These are phyloP conservation scores for Candida palmyrensis DNA, from an alignment of 805 yeast species.

Conservation along the genomic window DNA sequence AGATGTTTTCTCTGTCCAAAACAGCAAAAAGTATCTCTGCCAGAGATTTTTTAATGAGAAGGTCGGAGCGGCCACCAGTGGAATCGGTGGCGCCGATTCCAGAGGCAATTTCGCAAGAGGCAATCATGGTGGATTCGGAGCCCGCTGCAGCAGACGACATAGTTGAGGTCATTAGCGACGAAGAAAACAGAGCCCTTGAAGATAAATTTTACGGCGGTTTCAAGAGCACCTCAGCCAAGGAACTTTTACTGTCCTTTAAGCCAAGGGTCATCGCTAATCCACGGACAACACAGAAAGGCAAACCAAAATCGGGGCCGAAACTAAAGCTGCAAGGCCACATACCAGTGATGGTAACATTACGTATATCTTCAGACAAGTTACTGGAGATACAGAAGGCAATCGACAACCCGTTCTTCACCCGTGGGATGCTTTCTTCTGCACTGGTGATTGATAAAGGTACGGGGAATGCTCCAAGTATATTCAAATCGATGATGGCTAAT, in stretches of 20 bases:
- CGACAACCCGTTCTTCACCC: conserved; percentile 11
- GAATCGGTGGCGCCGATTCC: too few relatives aligned
- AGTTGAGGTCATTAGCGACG: conserved; percentile 2
- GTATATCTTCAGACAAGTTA: conserved; percentile 16
- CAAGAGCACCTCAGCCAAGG: conserved; percentile 27
- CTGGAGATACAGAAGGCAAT: conserved; percentile 5
- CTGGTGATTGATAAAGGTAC: too few relatives aligned
- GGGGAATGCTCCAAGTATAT: conserved; percentile 14
- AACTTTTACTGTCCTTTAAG: conserved; percentile 49
- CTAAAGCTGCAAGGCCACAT: neutral
- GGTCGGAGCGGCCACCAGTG: too few relatives aligned
- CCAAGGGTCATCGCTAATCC: conserved; percentile 3
- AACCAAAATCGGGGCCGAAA: neutral
- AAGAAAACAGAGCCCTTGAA: conserved; percentile 12
- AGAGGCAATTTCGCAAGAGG: too few relatives aligned
- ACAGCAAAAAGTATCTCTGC: too few relatives aligned
- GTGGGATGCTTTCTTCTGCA: too few relatives aligned
- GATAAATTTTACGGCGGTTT: conserved; percentile 14
- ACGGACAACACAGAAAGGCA: neutral
- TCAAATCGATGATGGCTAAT: conserved; percentile 35
- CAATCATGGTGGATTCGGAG: too few relatives aligned
- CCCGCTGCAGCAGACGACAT: too few relatives aligned
- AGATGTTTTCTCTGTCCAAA: conserved; percentile 13
- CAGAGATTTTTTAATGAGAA: too few relatives aligned
- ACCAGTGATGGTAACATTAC: conserved; percentile 22